phyloP scores from a whole-genome alignment of 2,329 filamentous ascomycete species.

The Fusarium succisae region DNA sequence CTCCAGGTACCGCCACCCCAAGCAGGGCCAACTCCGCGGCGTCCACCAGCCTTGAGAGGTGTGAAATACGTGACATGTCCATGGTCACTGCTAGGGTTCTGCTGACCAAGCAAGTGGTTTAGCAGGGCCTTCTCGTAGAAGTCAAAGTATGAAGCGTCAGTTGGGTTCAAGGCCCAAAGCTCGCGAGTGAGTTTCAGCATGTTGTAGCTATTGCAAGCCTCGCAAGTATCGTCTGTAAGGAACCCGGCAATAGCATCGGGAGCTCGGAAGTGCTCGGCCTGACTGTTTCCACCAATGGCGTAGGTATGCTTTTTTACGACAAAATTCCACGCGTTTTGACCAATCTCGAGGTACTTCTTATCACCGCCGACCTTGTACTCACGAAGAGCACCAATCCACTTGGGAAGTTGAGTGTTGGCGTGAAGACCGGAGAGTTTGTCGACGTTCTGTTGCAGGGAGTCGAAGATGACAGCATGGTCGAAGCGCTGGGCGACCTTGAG shows the following conservation, averaged over 20 bases:
- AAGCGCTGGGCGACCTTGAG: conserved; percentile 58
- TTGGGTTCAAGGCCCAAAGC: conserved; percentile 57
- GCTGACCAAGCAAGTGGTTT: conserved; percentile 61
- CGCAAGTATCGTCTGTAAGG: conserved; percentile 57
- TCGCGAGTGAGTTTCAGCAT: conserved; percentile 66
- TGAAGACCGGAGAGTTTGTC: conserved; percentile 59
- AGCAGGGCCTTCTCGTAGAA: conserved; percentile 61
- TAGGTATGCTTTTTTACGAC: conserved; percentile 59
- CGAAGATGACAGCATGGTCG: conserved; percentile 58
- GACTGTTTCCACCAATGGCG: conserved; percentile 63
- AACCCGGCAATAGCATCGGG: conserved; percentile 57
- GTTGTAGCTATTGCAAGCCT: conserved; percentile 65
- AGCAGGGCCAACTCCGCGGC: conserved; percentile 59
- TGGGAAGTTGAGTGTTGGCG: conserved; percentile 63
- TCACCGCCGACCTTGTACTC: conserved; percentile 60
- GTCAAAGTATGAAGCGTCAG: conserved; percentile 56
- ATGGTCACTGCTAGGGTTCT: conserved; percentile 54
- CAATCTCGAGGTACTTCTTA: conserved; percentile 57
- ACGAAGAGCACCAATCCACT: conserved; percentile 61
- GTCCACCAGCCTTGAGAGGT: conserved; percentile 57
- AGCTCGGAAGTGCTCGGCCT: conserved; percentile 60
- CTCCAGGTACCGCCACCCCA: conserved; percentile 65
- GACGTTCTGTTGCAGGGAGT: conserved; percentile 56
- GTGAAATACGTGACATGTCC: conserved; percentile 65
- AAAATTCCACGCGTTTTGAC: conserved; percentile 59